Percentiles rank a stretch among this genome's conserved stretches.
Conservation (phyloP, 768 basidiomycete species). For the Suillus sp. region DNA sequence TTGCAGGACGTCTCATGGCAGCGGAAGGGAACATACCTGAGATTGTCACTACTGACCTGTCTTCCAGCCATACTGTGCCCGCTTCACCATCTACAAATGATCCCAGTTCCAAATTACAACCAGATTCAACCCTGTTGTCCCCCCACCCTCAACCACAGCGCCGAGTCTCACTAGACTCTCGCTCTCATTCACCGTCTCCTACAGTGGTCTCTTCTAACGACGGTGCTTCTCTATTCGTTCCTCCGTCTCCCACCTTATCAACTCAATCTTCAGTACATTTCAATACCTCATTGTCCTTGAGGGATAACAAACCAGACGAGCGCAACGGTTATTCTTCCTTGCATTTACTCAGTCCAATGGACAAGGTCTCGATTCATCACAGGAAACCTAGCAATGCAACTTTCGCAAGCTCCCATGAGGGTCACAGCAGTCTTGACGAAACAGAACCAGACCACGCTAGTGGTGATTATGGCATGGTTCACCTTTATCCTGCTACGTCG, state of each 20-base stretch:
- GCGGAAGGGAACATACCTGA: slow-evolving; percentile 31
- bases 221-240: slow-evolving; percentile 42
- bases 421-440: slow-evolving; percentile 39
- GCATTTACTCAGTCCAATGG: slow-evolving; percentile 45
- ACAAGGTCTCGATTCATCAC: slow-evolving; percentile 40
- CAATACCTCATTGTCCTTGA: slow-evolving; percentile 53
- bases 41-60: slow-evolving; percentile 39
- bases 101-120: neutral
- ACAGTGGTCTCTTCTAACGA: slow-evolving; percentile 44
- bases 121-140: slow-evolving; percentile 25
- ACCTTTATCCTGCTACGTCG: slow-evolving; percentile 38
- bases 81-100: neutral
- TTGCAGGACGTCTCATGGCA: slow-evolving; percentile 17
- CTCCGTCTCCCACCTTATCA: slow-evolving; percentile 80
- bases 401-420: slow-evolving; percentile 45
- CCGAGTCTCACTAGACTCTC: slow-evolving; percentile 35
- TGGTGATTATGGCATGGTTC: slow-evolving; percentile 28
- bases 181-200: slow-evolving; percentile 33
- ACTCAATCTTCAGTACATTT: slow-evolving; percentile 65
- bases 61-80: slow-evolving; percentile 27
- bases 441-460: slow-evolving; percentile 51
- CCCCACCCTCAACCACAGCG: slow-evolving; percentile 13
- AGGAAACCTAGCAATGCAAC: slow-evolving; percentile 65
- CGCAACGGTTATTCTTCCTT: slow-evolving; percentile 54
- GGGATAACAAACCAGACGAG: slow-evolving; percentile 69